These are phyloP conservation scores for Paecilomyces sp. DNA, from an alignment of 2,329 filamentous ascomycete species.

Conservation along the genomic window DNA sequence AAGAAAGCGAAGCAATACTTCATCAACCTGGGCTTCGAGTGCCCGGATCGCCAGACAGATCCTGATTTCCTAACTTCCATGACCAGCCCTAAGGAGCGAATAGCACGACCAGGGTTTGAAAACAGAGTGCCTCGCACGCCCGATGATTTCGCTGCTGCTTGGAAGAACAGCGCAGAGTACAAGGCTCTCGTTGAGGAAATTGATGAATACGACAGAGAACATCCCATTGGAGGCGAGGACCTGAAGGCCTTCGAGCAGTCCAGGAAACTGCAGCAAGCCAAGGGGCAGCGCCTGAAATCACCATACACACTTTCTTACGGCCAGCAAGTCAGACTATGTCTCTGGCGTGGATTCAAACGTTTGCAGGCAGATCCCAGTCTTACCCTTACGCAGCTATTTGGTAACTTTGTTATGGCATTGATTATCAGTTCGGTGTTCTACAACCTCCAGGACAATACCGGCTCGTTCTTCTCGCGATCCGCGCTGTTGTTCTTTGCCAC, in stretches of 20 bases:
- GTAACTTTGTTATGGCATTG: slow-evolving; percentile 68
- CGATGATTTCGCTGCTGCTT: slow-evolving; percentile 57
- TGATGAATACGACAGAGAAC: slow-evolving; percentile 35
- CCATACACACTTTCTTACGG: slow-evolving; percentile 74
- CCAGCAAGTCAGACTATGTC: slow-evolving; percentile 71
- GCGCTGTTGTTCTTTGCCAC: slow-evolving; percentile 82
- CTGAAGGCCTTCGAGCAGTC: slow-evolving; percentile 35
- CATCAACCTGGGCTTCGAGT: slow-evolving; percentile 61
- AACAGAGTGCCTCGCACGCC: slow-evolving; percentile 58
- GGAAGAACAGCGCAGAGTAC: slow-evolving; percentile 49
- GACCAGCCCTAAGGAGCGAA: slow-evolving; percentile 58
- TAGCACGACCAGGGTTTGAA: slow-evolving; percentile 54
- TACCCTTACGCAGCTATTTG: slow-evolving; percentile 57
- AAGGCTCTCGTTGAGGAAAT: slow-evolving; percentile 35
- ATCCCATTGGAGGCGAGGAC: slow-evolving; percentile 36
- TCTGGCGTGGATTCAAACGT: slow-evolving; percentile 73
- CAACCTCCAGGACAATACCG: slow-evolving; percentile 59
- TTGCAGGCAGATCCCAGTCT: slow-evolving; percentile 70
- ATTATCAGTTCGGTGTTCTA: slow-evolving; percentile 78
- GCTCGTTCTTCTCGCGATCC: slow-evolving; percentile 71
- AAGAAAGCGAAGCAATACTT: slow-evolving; percentile 58
- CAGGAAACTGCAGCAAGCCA: slow-evolving; percentile 37
- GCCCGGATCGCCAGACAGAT: slow-evolving; percentile 61
- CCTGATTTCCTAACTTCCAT: slow-evolving; percentile 66
- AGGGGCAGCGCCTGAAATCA: slow-evolving; percentile 54